Conservation (phyloP, 371 early-diverging fungal genomes). For the Choanephora cucurbitarum region DNA sequence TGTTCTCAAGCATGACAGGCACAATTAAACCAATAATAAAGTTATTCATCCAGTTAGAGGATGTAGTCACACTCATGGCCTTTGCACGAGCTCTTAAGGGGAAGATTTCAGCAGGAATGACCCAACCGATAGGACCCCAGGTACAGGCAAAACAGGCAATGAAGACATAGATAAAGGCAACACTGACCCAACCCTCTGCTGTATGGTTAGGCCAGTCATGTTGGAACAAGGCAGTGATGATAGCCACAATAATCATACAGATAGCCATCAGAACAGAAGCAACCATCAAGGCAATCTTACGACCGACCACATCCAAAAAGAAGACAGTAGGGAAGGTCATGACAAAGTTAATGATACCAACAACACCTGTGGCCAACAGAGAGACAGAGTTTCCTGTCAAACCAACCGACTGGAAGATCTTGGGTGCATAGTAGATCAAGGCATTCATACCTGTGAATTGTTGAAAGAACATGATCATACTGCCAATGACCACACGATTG, state of each 20-base stretch:
- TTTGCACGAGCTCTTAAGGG: constrained; percentile 76
- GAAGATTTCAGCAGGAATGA: constrained; percentile 87
- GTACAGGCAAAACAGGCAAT: constrained; percentile 71
- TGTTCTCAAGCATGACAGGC: constrained; percentile 60
- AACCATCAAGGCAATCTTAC: constrained; percentile 50
- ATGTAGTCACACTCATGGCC: constrained; percentile 84
- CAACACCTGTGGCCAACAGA: constrained; percentile 70
- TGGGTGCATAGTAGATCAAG: constrained; percentile 73
- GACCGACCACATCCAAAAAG: constrained; percentile 70
- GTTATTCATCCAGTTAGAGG: constrained; percentile 89
- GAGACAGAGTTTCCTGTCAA: constrained; percentile 52
- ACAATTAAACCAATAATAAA: constrained; percentile 65
- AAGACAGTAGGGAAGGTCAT: constrained; percentile 62
- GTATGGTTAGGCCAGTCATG: constrained; percentile 41
- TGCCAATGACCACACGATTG: constrained; percentile 64
- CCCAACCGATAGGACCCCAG: constrained; percentile 80
- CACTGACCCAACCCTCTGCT: constrained; percentile 42
- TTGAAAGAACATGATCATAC: constrained; percentile 70
- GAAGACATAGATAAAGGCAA: constrained; percentile 61
- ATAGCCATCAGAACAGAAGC: constrained; percentile 43
- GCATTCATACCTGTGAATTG: constrained; percentile 80
- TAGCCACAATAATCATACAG: constrained; percentile 49
- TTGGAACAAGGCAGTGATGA: constrained; percentile 37
- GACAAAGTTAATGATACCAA: constrained; percentile 70
- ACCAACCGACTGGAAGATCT: constrained; percentile 69